Evolutionary conservation across 176 grass and related monocot species (phyloP), one percentile per base, ranked within the genome.

Genomic region (Poa pratensis): DNA sequence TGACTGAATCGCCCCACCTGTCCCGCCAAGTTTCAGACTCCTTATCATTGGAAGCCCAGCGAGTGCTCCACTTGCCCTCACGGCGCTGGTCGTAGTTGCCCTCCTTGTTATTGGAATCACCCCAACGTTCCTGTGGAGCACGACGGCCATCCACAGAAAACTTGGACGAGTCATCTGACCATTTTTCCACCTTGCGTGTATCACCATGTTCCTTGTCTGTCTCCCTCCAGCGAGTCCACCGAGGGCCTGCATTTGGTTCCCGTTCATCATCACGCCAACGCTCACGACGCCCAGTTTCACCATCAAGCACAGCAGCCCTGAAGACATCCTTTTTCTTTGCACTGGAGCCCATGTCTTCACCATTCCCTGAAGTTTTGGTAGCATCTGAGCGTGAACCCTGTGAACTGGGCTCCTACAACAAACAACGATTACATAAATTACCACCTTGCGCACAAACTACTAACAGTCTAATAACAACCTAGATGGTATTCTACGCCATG

Each of bases 221-320:
- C 77, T 90, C 93, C 91, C 86, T 94, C 93, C 93, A 88, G 45
- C 84, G 86, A 75, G 79, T 88, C 73, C 93, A 94, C 77, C 94
- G 86, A 80, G 79, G 86, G 73, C 86, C 85, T 49, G 91, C 85
- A 90, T 90, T 98, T 77, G 89, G 90, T 79, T 99, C 97, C 57
- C 97, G 89, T 84, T 99, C 97, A 83, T 99, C 97, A 69, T 99
- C 97, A 37, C 90, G 92, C 97, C 97, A 99, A n/a, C 90, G 91
- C 48, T 94, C 93, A 69, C 75, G 82, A 40, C 86, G 87, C 27
- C 81, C 97, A 90, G 82, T 73, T 84, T 97, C 89, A 79, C 76
- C 39, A 65, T 96, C 92, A 82, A 92, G 84, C 57, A 86, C 66
- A 45, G 94, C 75, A 57, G 90, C 82, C 88, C 90, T 99, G 79